Evolutionary conservation across 1,139 yeast genomes (phyloP), one percentile per base, ranked within the genome.

Genomic region (Blastobotrys niveus): DNA sequence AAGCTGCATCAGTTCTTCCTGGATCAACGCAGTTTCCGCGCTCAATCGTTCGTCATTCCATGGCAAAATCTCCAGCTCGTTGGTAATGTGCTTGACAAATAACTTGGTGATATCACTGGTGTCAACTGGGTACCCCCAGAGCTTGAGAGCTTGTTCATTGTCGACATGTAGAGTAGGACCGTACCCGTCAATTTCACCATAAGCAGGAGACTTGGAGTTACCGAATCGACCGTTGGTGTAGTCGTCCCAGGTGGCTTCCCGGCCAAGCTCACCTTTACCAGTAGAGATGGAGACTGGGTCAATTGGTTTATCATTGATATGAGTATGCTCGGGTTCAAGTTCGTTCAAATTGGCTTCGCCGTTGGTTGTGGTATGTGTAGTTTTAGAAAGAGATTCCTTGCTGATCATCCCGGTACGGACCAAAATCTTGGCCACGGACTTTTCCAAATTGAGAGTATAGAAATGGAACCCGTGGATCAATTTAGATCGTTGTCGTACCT

Each of bases 231-330:
- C 98, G 61, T 91, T 91, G 15, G 97, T 95, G 64, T 87, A 91
- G 59, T 91, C 98, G 69, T 91, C 98, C 98, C 98, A 91, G 2
- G 93, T 86, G 8, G 96, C 96, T 63, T 86, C 94, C 53, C 89
- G 79, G 21, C 96, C 95, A 36, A 86, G 62, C 2, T 84, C 77
- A 35, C 95, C 95, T 53, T 83, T 82, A 40, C 95, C 96, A 21
- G 83, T 75, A 45, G 93, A 82, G 32, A 86, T 86, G 6, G 89
- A 86, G 36, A 84, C 70, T 43, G 84, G 72, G 2, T 76, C 38
- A 3, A 22, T 18, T 18, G 45, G 14, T 27, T 21, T 15, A 3
- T 31, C 24, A n/a, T 3, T 3, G 12, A 12, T 22, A 14, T 6
- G 5, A n/a, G 44, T 15, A 8, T 36, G 19, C 32, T 39, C 40